Base-by-base conservation (phyloP, 208 protist species). In the Leptomonas pyrrhocoris region DNA sequence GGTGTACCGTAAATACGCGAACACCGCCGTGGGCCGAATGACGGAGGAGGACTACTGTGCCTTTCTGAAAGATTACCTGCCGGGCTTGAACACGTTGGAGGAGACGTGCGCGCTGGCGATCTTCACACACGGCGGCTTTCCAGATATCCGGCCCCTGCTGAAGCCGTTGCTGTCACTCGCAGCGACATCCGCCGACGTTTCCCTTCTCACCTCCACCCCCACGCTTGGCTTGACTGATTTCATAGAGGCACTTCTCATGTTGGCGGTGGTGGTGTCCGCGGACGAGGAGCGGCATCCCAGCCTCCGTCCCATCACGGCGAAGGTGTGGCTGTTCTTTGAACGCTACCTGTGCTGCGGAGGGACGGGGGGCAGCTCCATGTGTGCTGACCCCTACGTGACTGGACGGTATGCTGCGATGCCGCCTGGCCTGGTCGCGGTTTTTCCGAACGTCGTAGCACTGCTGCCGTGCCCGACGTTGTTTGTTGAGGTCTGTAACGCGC, bases 271-370 rank as follows among this genome's bases (percentile, higher is more conserved):
- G 12, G 83, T 81, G 11, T 96, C 82, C 68, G 80, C 88, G 0
- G 80, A 96, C 63, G 86, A 92, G 67, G 48, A 48, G 38, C 30
- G 40, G 30, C 86, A 82, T 54, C 78, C 81, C 0, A 73, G 82
- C 27, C 86, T 92, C 59, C 77, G 82, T 23, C 77, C 86, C 25
- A 74, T 96, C 54, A 89, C 87, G 21, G 85, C 88, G 31, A 96
- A 96, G 73, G 62, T 93, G 11, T 96, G 92, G 89, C 74, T 71
- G 56, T 68, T 86, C 38, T 93, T 94, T 55, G 84, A 93, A 56
- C 68, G 86, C 34, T 77, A 84, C 65, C 76, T 90, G 27, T 88
- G 83, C 55, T 68, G 62, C 28, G 76, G 74, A 23, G 21, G 15
- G 36, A 75, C 60, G 15, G 28, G 71, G 11, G 18, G 40, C 36